phyloP scores from a whole-genome alignment of 805 yeast species.

The Yarrowia hollandica region DNA sequence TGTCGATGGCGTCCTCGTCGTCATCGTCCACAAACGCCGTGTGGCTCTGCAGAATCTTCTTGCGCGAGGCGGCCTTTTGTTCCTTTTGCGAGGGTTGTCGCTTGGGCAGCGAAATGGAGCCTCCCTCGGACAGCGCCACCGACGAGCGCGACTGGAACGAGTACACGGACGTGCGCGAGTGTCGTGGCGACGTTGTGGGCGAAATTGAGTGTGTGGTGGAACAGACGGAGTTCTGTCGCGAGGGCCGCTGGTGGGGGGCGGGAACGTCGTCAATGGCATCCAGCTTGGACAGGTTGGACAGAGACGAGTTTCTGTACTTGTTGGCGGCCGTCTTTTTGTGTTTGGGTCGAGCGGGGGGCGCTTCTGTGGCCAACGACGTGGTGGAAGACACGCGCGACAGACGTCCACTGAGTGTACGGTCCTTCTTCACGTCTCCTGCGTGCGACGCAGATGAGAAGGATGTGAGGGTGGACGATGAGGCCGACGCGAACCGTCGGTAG shows the following conservation, averaged over 20 bases:
- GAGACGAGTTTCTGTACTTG: slow-evolving; percentile 24
- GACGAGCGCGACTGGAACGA: slow-evolving; percentile 25
- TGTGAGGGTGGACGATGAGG: slow-evolving; percentile 11
- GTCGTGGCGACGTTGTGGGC: slow-evolving; percentile 8
- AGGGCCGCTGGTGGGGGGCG: neutral
- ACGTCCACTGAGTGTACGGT: slow-evolving; percentile 7
- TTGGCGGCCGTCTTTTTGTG: neutral
- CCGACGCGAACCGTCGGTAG: slow-evolving; percentile 16
- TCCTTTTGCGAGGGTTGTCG: neutral
- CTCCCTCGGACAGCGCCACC: neutral
- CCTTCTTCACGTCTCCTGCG: neutral
- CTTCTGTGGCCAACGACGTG: neutral
- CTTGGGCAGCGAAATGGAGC: slow-evolving; percentile 1
- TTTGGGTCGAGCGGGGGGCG: neutral
- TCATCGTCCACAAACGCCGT: slow-evolving; percentile 38
- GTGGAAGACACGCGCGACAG: slow-evolving; percentile 2
- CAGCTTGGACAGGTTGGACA: neutral
- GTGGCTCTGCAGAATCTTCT: slow-evolving; percentile 2
- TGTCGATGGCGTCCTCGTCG: slow-evolving; percentile 56
- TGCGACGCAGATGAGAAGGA: neutral
- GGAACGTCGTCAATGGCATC: slow-evolving; percentile 21
- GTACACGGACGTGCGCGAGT: slow-evolving; percentile 23
- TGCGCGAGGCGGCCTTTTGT: neutral
- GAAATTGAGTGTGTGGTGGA: neutral
- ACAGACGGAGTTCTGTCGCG: slow-evolving; percentile 2